These are phyloP conservation scores for Scenedesmus sp. DNA, from an alignment of 163 green algal genomes.

Conservation along the genomic window DNA sequence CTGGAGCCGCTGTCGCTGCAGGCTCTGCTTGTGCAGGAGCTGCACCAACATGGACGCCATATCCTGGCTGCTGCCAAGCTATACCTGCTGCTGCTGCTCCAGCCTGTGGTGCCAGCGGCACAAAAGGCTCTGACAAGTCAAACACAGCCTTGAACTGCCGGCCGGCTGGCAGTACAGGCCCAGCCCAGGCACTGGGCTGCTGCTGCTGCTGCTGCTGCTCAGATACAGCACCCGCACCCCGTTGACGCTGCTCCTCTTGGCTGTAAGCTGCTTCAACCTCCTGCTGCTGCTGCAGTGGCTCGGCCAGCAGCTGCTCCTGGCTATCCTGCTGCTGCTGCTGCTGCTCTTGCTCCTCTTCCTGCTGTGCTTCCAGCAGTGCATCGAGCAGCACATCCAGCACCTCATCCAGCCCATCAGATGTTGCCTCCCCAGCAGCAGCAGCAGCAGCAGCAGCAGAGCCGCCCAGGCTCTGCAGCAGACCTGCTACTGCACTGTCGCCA, in stretches of 20 bases:
- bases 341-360: conserved; percentile 11
- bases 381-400: conserved; percentile 32
- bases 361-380: conserved; percentile 24
- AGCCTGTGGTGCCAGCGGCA: not conserved
- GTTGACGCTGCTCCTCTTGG: not conserved
- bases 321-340: not conserved
- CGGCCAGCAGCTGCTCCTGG: not conserved
- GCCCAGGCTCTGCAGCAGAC: not conserved
- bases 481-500: not conserved
- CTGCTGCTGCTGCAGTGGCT: not conserved
- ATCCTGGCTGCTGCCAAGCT: not conserved
- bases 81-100: conserved; percentile 9
- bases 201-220: conserved; percentile 11
- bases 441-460: not conserved
- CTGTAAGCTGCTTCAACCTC: not conserved
- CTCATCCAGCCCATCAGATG: not conserved
- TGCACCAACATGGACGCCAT: not conserved
- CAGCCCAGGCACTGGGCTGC: not conserved
- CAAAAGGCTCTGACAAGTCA: not conserved
- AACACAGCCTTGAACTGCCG: conserved; percentile 25
- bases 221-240: not conserved
- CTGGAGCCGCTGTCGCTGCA: not conserved
- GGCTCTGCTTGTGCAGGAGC: not conserved
- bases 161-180: not conserved
- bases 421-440: not conserved